Conservation (phyloP, 345 rosid genomes). For the Reutealis trisperma region DNA sequence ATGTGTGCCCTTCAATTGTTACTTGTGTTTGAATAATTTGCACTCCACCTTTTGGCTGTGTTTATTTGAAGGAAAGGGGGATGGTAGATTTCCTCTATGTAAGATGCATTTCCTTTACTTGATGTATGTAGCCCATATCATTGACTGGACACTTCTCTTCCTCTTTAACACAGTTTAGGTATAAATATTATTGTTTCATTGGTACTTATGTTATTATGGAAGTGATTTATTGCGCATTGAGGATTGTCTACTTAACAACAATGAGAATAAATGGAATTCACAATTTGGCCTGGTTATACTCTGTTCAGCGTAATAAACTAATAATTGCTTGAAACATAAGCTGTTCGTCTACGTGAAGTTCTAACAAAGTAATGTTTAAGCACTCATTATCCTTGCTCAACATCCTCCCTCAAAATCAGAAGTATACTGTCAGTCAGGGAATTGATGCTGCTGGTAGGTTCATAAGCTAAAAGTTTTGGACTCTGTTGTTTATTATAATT, state of each 20-base stretch:
- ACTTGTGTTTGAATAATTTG: background rate
- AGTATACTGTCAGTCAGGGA: background rate
- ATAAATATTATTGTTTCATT: background rate
- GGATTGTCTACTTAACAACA: background rate
- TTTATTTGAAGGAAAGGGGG: background rate
- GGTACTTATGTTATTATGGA: background rate
- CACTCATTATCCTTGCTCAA: background rate
- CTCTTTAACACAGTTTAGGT: background rate
- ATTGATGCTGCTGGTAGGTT: slow-evolving; percentile 7
- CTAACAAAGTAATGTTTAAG: background rate
- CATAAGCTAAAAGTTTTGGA: slow-evolving; percentile 25
- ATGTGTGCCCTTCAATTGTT: background rate
- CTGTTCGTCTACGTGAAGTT: background rate
- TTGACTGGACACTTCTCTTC: background rate
- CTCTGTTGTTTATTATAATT: slow-evolving; percentile 7
- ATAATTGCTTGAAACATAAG: background rate
- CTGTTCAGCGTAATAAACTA: background rate
- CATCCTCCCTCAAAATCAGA: background rate
- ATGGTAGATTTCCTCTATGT: background rate
- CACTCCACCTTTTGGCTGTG: background rate
- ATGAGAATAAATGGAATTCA: background rate
- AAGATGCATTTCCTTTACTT: background rate
- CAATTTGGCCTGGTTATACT: background rate
- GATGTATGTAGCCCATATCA: background rate
- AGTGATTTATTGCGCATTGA: background rate